Base-by-base conservation (phyloP, 495 filamentous ascomycete genomes). In the Annulohypoxylon maeteangense region DNA sequence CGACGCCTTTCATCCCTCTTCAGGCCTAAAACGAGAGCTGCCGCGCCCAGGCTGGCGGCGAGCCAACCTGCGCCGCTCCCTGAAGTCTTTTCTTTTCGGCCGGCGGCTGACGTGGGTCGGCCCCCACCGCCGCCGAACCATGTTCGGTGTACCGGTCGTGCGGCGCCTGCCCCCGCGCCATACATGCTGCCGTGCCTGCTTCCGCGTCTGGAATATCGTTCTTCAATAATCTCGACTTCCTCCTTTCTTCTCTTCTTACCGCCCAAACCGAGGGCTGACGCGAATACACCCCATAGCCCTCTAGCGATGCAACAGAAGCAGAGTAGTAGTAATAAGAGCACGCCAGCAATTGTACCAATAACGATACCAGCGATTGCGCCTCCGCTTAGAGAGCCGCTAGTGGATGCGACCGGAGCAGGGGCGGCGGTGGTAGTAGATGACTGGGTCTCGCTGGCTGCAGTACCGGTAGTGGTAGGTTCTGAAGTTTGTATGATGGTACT, bases 341-440 rank as follows among this genome's bases (percentile, higher is more conserved):
- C 84, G 73, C 91, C 94, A n/a, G 87, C 88, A 70, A 97, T 87
- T 4, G 90, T 88, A 69, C 94, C 94, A 53, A 97, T 91, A 67
- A 97, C 94, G 70, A 97, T 97, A 45, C 94, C 94, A n/a, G 94
- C 94, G 73, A 97, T 97, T 23, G 93, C 94, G 64, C 94, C 94
- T 54, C 87, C 88, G 75, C 90, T 93, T 50, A 97, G 83, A 48
- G 87, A 86, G 55, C 85, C 82, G 63, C 84, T 77, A 36, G 75
- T 83, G 53, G 60, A 68, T 62, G 59, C 79, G 40, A 69, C 74
- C 10, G 75, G 76, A 18, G 74, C 84, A 71, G 83, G 77, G 59
- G 81, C 72, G 0, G 81, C 75, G 4, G 82, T 80, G 18, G 80
- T 70, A n/a, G 70, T 71, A n/a, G 83, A 59, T 84, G 90, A 67